A percentile compares a stretch with the other conserved stretches of the same genome.
These are phyloP conservation scores for Chamaenerion angustifolium DNA, from an alignment of 345 rosid genomes.

Conservation along the genomic window DNA sequence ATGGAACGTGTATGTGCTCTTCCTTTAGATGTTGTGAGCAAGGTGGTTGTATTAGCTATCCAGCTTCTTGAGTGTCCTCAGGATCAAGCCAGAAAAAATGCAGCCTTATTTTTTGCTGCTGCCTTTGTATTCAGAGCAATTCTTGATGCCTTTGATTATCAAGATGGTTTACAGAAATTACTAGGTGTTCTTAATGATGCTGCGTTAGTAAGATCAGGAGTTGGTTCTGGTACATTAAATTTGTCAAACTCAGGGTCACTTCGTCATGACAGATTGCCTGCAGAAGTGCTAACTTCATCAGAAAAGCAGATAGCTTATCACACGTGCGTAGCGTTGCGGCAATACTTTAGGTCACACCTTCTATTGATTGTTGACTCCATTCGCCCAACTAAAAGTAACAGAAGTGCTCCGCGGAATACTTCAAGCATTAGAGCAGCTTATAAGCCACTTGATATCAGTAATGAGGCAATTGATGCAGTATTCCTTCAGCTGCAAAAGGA, in stretches of 20 bases:
- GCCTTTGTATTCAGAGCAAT: constrained; percentile 95
- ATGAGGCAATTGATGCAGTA: constrained; percentile 89
- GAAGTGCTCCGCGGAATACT: constrained; percentile 53
- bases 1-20: constrained; percentile 99
- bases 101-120: constrained; percentile 85
- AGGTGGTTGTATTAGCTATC: constrained; percentile 77
- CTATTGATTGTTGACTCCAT: constrained; percentile 79
- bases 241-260: constrained; percentile 32
- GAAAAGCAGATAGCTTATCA: constrained; percentile 96
- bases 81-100: constrained; percentile 89
- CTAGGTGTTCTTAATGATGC: constrained; percentile 67
- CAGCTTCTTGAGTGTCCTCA: constrained; percentile 77
- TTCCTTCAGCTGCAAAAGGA: constrained; percentile 92
- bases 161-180: constrained; percentile 74
- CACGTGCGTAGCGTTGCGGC: constrained; percentile 87
- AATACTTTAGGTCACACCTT: constrained; percentile 93
- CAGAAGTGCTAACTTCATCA: constrained; percentile 77
- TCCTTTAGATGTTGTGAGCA: constrained; percentile 59
- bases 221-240: constrained; percentile 41
- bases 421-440: constrained; percentile 78
- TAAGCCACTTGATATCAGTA: constrained; percentile 93
- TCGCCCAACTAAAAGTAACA: constrained; percentile 71
- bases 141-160: constrained; percentile 90
- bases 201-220: constrained; percentile 86
- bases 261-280: constrained; percentile 64